A percentile compares a stretch with the other conserved stretches of the same genome.
Evolutionary conservation across 441 rosid genomes (phyloP).

Genomic region (Adansonia gregorii): DNA sequence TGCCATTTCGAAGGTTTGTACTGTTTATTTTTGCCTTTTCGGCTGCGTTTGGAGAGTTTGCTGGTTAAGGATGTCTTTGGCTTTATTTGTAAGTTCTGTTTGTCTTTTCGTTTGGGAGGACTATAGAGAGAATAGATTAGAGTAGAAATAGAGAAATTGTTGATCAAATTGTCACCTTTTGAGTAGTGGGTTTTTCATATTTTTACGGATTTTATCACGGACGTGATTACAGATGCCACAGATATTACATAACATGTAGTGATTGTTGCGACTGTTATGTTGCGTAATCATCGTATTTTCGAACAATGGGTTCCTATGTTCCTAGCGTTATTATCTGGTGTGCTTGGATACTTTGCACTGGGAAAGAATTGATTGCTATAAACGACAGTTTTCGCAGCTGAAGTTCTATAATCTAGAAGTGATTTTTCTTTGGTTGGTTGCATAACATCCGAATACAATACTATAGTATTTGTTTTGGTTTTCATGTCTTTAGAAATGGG

Average conservation of each 20-base stretch:
- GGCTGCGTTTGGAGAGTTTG: slow-evolving; percentile 1
- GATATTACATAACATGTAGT: too few relatives aligned
- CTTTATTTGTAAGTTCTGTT: slow-evolving; percentile 20
- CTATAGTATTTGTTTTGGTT: too few relatives aligned
- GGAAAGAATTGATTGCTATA: slow-evolving; percentile 10
- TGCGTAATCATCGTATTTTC: too few relatives aligned
- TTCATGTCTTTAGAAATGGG: too few relatives aligned
- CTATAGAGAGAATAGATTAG: slow-evolving; percentile 21
- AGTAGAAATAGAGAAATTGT: not conserved
- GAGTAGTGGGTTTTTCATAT: not conserved
- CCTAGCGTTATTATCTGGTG: not conserved
- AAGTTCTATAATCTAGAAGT: not conserved
- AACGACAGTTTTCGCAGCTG: slow-evolving; percentile 12
- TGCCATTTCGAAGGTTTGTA: not conserved
- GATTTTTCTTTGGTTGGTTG: slow-evolving; percentile 1
- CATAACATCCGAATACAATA: not conserved
- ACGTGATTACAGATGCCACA: too few relatives aligned
- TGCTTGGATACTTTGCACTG: not conserved
- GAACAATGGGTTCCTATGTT: too few relatives aligned
- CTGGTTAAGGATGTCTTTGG: not conserved
- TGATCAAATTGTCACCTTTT: not conserved
- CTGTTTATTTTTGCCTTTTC: not conserved
- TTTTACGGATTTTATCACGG: too few relatives aligned
- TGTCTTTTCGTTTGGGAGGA: not conserved
- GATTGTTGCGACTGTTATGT: too few relatives aligned